These are phyloP conservation scores for Pilaira anomala DNA, from an alignment of 192 early-diverging fungal genomes.

Conservation along the genomic window DNA sequence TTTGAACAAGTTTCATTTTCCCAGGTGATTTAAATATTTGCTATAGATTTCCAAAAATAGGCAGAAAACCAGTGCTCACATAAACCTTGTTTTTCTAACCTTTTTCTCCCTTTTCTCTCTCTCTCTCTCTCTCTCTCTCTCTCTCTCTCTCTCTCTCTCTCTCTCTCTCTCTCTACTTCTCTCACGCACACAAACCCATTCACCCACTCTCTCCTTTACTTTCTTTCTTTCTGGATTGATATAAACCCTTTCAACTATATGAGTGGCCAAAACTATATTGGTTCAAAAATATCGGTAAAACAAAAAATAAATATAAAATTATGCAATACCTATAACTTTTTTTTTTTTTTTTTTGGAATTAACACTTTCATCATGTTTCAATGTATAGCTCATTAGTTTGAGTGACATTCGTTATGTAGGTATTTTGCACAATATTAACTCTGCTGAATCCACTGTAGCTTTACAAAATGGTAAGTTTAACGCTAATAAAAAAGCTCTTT, in stretches of 20 bases:
- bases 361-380: conserved; percentile 34
- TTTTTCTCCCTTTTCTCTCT: conserved; percentile 22
- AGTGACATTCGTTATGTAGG: conserved; percentile 90
- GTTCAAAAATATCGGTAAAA: conserved; percentile 50
- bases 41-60: too few species aligned
- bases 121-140: conserved; percentile 13
- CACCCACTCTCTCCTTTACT: conserved; percentile 1
- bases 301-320: background rate
- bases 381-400: conserved; percentile 66
- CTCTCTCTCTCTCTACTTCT: conserved; percentile 18
- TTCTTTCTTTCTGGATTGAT: background rate
- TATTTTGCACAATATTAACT: conserved; percentile 81
- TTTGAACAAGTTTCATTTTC: too few species aligned
- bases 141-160: conserved; percentile 16
- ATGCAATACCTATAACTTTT: too few species aligned
- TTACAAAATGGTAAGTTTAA: conserved; percentile 81
- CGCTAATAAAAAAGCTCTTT: too few species aligned
- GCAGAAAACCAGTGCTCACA: too few species aligned
- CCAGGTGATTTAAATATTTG: too few species aligned
- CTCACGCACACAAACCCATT: too few species aligned
- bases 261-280: conserved; percentile 48
- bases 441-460: conserved; percentile 78
- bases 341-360: conserved; percentile 40
- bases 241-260: background rate
- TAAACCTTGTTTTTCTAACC: too few species aligned